Conservation (phyloP, 2,329 filamentous ascomycete genomes). For the Aspergillus ruber region DNA sequence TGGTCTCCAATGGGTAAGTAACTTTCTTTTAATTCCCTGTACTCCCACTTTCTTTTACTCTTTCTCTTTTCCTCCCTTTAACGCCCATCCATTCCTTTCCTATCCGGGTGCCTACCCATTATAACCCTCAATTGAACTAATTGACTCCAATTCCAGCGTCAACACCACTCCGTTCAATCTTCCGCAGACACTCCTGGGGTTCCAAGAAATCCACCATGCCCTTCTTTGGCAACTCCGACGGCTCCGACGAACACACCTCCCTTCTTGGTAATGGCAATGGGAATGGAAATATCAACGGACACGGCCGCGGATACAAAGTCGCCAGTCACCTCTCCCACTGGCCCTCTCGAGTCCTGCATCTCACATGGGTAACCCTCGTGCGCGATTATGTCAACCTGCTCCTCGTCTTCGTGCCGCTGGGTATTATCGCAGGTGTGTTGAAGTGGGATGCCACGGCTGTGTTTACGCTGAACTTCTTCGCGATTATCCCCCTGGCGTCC, state of each 20-base stretch:
- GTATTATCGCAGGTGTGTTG: constrained; percentile 57
- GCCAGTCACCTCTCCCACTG: constrained; percentile 32
- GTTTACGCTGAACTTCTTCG: constrained; percentile 59
- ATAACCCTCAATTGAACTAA: not conserved
- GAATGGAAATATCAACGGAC: constrained; percentile 16
- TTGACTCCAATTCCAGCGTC: not conserved
- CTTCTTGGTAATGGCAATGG: constrained; percentile 3
- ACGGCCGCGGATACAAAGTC: constrained; percentile 22
- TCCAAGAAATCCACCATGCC: constrained; percentile 23
- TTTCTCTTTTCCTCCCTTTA: not conserved
- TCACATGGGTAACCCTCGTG: constrained; percentile 40
- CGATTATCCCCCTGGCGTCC: constrained; percentile 57
- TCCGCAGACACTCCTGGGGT: constrained; percentile 26
- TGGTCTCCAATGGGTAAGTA: too few species aligned
- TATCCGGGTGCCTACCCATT: not conserved
- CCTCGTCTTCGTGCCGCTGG: constrained; percentile 58
- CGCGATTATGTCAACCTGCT: constrained; percentile 54
- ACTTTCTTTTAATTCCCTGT: constrained; percentile 1
- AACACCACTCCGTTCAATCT: constrained; percentile 21
- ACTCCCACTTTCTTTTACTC: constrained; percentile 1
- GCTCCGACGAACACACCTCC: constrained; percentile 23
- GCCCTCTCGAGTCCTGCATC: constrained; percentile 32
- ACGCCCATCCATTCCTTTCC: not conserved
- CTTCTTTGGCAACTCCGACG: constrained; percentile 22
- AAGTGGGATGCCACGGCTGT: constrained; percentile 52